Evolutionary conservation across 192 early-diverging fungal genomes (phyloP).

Genomic region (Physocladia obscura): DNA sequence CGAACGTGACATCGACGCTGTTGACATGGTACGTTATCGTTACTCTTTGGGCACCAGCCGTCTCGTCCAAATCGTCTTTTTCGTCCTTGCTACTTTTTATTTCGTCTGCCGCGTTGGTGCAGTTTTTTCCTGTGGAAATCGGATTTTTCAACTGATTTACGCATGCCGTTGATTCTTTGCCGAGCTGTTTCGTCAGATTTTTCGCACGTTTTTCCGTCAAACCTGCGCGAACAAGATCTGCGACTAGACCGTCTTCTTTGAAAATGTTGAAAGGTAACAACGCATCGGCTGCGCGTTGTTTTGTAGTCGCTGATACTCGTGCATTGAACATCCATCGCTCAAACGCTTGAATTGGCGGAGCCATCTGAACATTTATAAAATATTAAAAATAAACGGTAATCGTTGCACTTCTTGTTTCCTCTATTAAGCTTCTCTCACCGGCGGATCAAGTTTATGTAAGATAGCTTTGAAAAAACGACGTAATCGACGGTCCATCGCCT

Average conservation of each 20-base stretch:
- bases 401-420: background rate
- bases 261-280: conserved; percentile 14
- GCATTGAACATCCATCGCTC: conserved; percentile 26
- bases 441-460: background rate
- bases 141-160: conserved; percentile 10
- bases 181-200: background rate
- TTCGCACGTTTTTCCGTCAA: conserved; percentile 7
- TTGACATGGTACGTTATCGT: background rate
- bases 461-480: conserved; percentile 4
- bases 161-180: conserved; percentile 12
- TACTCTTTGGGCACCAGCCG: too few relatives aligned
- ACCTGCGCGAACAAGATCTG: conserved; percentile 11
- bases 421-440: too few relatives aligned
- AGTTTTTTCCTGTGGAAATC: too few relatives aligned
- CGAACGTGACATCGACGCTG: conserved; percentile 17
- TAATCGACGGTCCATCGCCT: conserved; percentile 10
- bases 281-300: conserved; percentile 18
- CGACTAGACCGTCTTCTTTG: background rate
- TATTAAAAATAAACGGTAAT: background rate
- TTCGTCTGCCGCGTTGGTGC: background rate
- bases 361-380: background rate
- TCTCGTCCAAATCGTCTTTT: too few relatives aligned
- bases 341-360: conserved; percentile 22
- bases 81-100: background rate
- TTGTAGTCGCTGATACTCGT: background rate